Evolutionary conservation across 1,284 basidiomycete genomes (phyloP).

Genomic region (Wolfiporia cocos): DNA sequence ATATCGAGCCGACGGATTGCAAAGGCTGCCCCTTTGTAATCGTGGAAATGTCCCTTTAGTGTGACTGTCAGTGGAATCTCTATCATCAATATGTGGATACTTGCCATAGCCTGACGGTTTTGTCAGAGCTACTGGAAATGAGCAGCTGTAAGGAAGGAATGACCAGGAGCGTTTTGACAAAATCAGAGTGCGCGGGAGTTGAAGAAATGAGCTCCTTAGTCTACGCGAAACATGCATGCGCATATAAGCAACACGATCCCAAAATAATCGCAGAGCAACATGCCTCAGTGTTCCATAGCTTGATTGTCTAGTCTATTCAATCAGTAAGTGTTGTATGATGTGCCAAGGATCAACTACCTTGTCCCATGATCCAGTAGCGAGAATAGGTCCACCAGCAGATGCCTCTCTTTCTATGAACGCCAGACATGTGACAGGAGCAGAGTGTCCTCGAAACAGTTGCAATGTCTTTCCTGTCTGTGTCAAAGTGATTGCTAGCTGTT

Average conservation of each 20-base stretch:
- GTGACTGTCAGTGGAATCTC: not conserved
- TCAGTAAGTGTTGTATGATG: slow-evolving; percentile 9
- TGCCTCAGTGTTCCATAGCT: slow-evolving; percentile 76
- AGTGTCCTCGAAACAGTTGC: slow-evolving; percentile 76
- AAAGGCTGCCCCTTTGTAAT: slow-evolving; percentile 40
- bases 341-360: slow-evolving; percentile 38
- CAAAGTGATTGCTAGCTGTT: slow-evolving; percentile 1
- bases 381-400: slow-evolving; percentile 34
- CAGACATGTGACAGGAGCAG: slow-evolving; percentile 81
- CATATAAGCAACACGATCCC: no score
- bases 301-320: slow-evolving; percentile 53
- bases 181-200: slow-evolving; percentile 79
- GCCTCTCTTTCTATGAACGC: slow-evolving; percentile 47
- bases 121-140: slow-evolving; percentile 89
- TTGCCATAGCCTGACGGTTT: slow-evolving; percentile 83
- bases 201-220: slow-evolving; percentile 63
- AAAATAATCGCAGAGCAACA: no score
- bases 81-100: slow-evolving; percentile 9
- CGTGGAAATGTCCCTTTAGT: slow-evolving; percentile 53
- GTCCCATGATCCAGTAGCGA: slow-evolving; percentile 91
- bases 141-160: slow-evolving; percentile 62
- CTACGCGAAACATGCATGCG: slow-evolving; percentile 41
- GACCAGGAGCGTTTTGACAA: slow-evolving; percentile 77
- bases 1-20: slow-evolving; percentile 54
- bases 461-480: slow-evolving; percentile 72